Conservation (phyloP, 2,329 filamentous ascomycete genomes). For the Capronia epimyces region DNA sequence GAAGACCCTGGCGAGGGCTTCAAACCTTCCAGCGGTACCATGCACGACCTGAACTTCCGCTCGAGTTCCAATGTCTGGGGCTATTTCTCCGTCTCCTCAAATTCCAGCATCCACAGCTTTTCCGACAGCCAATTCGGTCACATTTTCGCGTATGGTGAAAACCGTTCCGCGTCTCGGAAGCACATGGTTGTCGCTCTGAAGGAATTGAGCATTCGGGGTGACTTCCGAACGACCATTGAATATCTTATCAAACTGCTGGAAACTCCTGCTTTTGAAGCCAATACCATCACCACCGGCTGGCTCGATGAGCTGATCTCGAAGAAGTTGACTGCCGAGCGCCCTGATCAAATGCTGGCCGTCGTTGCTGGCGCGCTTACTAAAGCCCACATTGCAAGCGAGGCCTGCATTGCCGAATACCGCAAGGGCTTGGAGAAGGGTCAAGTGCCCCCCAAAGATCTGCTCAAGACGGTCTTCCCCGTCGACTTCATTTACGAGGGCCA, state of each 20-base stretch:
- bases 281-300: slow-evolving; percentile 99
- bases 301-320: slow-evolving; percentile 97
- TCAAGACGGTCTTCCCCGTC: slow-evolving; percentile 95
- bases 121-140: slow-evolving; percentile 98
- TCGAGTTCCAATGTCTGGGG: slow-evolving; percentile 99
- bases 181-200: slow-evolving; percentile 99
- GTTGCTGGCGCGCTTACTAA: slow-evolving; percentile 93
- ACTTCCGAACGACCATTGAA: slow-evolving; percentile 97
- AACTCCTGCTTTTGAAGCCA: slow-evolving; percentile 96
- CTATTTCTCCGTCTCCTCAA: slow-evolving; percentile 97
- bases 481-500: slow-evolving; percentile 98
- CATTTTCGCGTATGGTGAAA: slow-evolving; percentile 98
- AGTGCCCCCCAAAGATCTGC: slow-evolving; percentile 89
- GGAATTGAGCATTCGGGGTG: slow-evolving; percentile 97
- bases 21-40: slow-evolving; percentile 97
- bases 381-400: slow-evolving; percentile 89
- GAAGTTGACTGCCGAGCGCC: slow-evolving; percentile 91
- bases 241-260: slow-evolving; percentile 98
- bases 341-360: slow-evolving; percentile 88
- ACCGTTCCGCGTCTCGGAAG: slow-evolving; percentile 89
- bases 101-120: slow-evolving; percentile 97
- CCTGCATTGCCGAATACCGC: slow-evolving; percentile 79
- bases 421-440: slow-evolving; percentile 92
- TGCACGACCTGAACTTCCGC: slow-evolving; percentile 98
- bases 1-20: slow-evolving; percentile 98